A percentile compares a stretch with the other conserved stretches of the same genome.
Evolutionary conservation across 164 flowering plant species (phyloP).

Genomic region (Echeveria elegans): DNA sequence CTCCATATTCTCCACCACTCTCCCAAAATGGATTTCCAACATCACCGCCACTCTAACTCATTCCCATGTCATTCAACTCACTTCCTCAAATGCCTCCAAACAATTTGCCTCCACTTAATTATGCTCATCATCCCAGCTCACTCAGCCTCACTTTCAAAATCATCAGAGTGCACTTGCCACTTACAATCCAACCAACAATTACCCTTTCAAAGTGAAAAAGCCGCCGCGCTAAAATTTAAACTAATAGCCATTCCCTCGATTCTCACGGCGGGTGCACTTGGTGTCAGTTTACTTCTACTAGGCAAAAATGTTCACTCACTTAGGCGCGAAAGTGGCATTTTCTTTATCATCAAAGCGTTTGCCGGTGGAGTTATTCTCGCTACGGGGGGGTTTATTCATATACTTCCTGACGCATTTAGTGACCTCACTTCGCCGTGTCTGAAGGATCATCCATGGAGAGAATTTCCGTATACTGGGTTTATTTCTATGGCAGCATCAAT

Average conservation of each 20-base stretch:
- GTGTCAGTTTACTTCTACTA: constrained; percentile 26
- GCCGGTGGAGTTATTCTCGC: constrained; percentile 39
- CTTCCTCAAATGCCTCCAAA: background rate
- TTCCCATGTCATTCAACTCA: background rate
- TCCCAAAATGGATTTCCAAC: background rate
- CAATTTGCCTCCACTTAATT: background rate
- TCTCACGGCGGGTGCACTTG: constrained; percentile 25
- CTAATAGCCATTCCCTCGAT: constrained; percentile 18
- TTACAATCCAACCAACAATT: constrained; percentile 1
- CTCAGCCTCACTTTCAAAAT: constrained; percentile 14
- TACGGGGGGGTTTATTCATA: constrained; percentile 32
- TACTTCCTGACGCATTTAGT: constrained; percentile 24
- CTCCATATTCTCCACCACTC: background rate
- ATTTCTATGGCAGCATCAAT: constrained; percentile 31
- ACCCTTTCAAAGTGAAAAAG: background rate
- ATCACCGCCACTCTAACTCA: background rate
- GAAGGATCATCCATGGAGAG: constrained; percentile 19
- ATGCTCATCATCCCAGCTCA: constrained; percentile 9
- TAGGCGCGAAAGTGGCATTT: constrained; percentile 24
- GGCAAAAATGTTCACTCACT: constrained; percentile 19
- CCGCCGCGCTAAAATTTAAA: constrained; percentile 20
- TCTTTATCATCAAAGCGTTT: constrained; percentile 35
- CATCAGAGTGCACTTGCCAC: constrained; percentile 22
- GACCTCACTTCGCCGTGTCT: constrained; percentile 24
- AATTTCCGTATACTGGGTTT: constrained; percentile 31